phyloP scores from a whole-genome alignment of 257 asterid genomes.

The Salvia rosmarinus region DNA sequence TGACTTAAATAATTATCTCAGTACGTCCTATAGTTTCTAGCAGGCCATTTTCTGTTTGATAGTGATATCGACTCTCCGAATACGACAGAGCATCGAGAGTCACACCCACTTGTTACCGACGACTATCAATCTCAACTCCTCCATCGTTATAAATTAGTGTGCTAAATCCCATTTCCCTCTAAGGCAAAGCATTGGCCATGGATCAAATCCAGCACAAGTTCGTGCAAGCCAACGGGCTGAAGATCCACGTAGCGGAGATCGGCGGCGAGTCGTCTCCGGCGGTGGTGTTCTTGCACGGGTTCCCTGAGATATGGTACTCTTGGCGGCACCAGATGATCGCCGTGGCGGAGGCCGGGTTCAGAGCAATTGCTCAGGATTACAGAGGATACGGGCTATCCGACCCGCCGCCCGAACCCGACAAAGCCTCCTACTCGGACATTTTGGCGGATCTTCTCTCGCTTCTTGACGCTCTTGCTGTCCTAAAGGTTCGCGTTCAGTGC shows the following conservation, averaged over 20 bases:
- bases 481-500: too few relatives aligned
- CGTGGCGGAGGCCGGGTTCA: constrained; percentile 40
- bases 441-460: constrained; percentile 48
- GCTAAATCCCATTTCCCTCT: too few relatives aligned
- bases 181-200: constrained; percentile 41
- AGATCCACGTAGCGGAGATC: constrained; percentile 55
- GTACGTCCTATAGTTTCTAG: too few relatives aligned
- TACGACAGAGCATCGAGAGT: too few relatives aligned
- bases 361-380: constrained; percentile 51
- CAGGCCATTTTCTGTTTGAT: too few relatives aligned
- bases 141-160: too few relatives aligned
- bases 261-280: constrained; percentile 40
- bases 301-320: constrained; percentile 55
- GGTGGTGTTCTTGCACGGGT: constrained; percentile 49
- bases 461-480: constrained; percentile 43
- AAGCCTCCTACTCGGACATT: constrained; percentile 50
- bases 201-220: constrained; percentile 44
- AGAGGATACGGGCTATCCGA: constrained; percentile 67
- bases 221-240: constrained; percentile 46
- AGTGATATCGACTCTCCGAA: too few relatives aligned
- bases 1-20: too few relatives aligned
- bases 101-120: too few relatives aligned
- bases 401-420: constrained; percentile 49
- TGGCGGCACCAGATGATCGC: constrained; percentile 56
- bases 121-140: too few relatives aligned